Evolutionary conservation across 345 rosid genomes (phyloP), one percentile per base, ranked within the genome.

Genomic region (Lumnitzera littorea): DNA sequence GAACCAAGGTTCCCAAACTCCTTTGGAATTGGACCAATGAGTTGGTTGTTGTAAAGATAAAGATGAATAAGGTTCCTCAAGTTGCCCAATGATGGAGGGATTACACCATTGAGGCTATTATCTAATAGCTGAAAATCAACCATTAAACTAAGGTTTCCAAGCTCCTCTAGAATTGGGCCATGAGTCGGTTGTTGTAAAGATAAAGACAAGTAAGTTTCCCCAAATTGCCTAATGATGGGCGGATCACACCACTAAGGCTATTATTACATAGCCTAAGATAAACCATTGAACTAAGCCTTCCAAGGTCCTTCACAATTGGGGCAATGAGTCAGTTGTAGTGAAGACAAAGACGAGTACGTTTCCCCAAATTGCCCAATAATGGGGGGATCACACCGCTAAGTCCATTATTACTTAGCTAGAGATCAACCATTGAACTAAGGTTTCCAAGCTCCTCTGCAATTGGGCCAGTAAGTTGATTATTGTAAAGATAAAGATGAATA

Each of bases 41-140:
- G 4, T 27, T 1, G 31, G 31, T 27, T 27, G 31, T 27, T 2
- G 1, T 27, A 27, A 27, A 27, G 31, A 27, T 27, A 5, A 27
- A 27, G 31, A 27, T 5, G 31, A 27, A 5, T 27, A 27, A 27
- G 31, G 31, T 27, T 5, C 3, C 31, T 27, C 5, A 79, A 65
- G 61, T 67, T 76, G 9, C 75, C 72, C n/a, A 79, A 46, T 48
- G 73, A 74, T 36, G 68, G 12, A 3, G 83, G 83, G 24, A 67
- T n/a, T 0, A 25, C 50, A 0, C 70, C 56, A 0, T 3, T 1
- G 4, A 67, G 65, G 3, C 29, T 20, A 20, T n/a, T n/a, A n/a
- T n/a, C n/a, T n/a, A n/a, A n/a, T n/a, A n/a, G n/a, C n/a, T n/a
- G n/a, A n/a, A n/a, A n/a, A n/a, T n/a, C n/a, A n/a, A n/a, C n/a